A percentile compares a stretch with the other conserved stretches of the same genome.
Evolutionary conservation across 2,329 filamentous ascomycete genomes (phyloP).

Genomic region (Epichloe gansuensis): DNA sequence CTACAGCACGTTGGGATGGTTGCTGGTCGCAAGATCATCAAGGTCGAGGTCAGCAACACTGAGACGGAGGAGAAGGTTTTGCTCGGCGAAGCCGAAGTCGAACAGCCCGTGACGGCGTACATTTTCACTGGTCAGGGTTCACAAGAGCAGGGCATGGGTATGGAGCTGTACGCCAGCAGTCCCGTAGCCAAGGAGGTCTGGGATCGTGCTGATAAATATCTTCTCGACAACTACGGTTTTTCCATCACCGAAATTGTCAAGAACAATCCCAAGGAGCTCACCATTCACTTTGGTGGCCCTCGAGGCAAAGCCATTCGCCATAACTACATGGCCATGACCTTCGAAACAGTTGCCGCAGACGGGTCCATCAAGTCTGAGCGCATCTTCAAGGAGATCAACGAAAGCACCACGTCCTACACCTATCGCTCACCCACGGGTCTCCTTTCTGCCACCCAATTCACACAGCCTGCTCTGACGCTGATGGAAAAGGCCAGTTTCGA

Average conservation of each 20-base stretch:
- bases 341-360: slow-evolving; percentile 90
- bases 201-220: slow-evolving; percentile 95
- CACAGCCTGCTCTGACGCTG: slow-evolving; percentile 87
- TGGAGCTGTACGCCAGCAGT: slow-evolving; percentile 94
- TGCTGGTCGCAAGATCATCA: slow-evolving; percentile 96
- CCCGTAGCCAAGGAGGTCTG: slow-evolving; percentile 92
- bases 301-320: slow-evolving; percentile 94
- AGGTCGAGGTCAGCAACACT: slow-evolving; percentile 90
- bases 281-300: slow-evolving; percentile 93
- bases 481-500: slow-evolving; percentile 99
- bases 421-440: slow-evolving; percentile 92
- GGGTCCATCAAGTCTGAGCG: slow-evolving; percentile 94
- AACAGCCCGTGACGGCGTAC: slow-evolving; percentile 92
- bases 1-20: slow-evolving; percentile 97
- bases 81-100: slow-evolving; percentile 88
- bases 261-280: slow-evolving; percentile 98
- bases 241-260: slow-evolving; percentile 98
- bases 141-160: slow-evolving; percentile 98
- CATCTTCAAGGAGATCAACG: slow-evolving; percentile 96
- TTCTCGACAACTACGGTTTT: slow-evolving; percentile 97
- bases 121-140: slow-evolving; percentile 98
- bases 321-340: slow-evolving; percentile 99
- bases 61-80: slow-evolving; percentile 95
- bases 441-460: slow-evolving; percentile 95
- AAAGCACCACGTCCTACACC: slow-evolving; percentile 88